Evolutionary conservation across 2,329 filamentous ascomycete genomes (phyloP).

Genomic region (Fusarium hostae): DNA sequence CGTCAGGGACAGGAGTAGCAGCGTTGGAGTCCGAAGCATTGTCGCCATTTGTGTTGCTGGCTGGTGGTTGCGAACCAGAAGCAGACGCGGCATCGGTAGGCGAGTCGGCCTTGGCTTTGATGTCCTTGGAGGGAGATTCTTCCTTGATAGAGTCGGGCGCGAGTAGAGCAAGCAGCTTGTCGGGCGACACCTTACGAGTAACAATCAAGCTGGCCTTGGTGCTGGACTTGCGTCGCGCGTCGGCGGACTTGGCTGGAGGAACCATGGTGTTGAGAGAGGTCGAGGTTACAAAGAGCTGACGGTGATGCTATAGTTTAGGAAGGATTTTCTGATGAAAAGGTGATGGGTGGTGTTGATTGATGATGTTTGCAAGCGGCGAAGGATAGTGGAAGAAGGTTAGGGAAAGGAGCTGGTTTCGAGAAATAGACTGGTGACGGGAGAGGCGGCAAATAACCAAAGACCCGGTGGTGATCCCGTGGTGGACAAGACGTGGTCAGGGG

Average conservation of each 20-base stretch:
- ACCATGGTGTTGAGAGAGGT: slow-evolving; percentile 46
- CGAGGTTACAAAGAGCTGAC: slow-evolving; percentile 24
- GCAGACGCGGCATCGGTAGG: slow-evolving; percentile 55
- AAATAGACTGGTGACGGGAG: slow-evolving; percentile 42
- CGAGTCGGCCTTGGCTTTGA: slow-evolving; percentile 56
- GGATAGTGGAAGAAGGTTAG: slow-evolving; percentile 18
- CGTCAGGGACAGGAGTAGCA: slow-evolving; percentile 66
- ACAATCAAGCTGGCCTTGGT: slow-evolving; percentile 56
- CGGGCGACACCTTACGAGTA: slow-evolving; percentile 63
- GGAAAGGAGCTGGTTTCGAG: slow-evolving; percentile 36
- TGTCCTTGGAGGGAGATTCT: slow-evolving; percentile 55
- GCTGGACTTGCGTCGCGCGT: slow-evolving; percentile 54
- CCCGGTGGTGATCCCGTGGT: slow-evolving; percentile 46
- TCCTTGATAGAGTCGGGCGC: slow-evolving; percentile 57
- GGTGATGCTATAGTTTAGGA: slow-evolving; percentile 13
- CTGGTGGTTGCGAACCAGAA: slow-evolving; percentile 43
- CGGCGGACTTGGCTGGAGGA: slow-evolving; percentile 48
- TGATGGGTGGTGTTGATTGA: slow-evolving; percentile 2
- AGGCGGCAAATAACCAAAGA: slow-evolving; percentile 43
- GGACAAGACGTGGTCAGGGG: slow-evolving; percentile 46
- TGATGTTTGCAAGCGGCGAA: slow-evolving; percentile 18
- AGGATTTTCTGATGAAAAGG: slow-evolving; percentile 10
- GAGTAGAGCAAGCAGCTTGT: slow-evolving; percentile 62
- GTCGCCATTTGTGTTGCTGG: slow-evolving; percentile 61
- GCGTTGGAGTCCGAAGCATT: slow-evolving; percentile 69